Base-by-base conservation (phyloP, 306 rosid species). In the Sesbania bispinosa region DNA sequence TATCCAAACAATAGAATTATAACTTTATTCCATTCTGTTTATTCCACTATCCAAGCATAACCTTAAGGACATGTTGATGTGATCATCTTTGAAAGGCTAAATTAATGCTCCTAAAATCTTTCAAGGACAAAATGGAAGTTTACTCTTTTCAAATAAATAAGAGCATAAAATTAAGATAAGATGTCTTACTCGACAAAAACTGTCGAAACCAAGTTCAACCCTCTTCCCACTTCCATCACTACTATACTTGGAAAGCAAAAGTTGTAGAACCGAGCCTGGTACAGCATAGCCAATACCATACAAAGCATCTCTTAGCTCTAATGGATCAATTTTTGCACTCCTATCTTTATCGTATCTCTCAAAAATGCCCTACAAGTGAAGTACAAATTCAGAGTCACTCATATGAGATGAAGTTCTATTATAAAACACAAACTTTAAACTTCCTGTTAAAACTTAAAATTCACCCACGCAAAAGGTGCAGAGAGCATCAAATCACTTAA, bases 301-400 rank as follows among this genome's bases (percentile, higher is more conserved):
- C 15, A 88, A 85, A 60, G 98, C 98, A 80, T 93, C 98, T 71
- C 97, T 88, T 43, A 93, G 73, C 70, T 93, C 98, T 84, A 90
- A 42, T 35, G 78, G 81, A 75, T 90, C 94, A 66, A 93, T 93
- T 59, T 81, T 90, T 21, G 96, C 96, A 73, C 98, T 93, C 74
- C 82, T 79, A 80, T 93, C 97, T 84, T 67, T 84, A 72, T 93
- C 97, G 27, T 90, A 93, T 79, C 90, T 83, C 86, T 93, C 90
- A 55, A 90, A 93, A 68, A 86, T 87, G 61, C 73, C 84, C 98
- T 93, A 78, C 79, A 61, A 67, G 21, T 36, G 20, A 53, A 70
- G 69, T 11, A 52, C 29, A 53, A 41, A 15, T 33, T 68, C 54
- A 77, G 59, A 65, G 46, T 48, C 69, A 58, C 60, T 21, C 18